Evolutionary conservation across 148 eudicot species (phyloP).

Genomic region (Fallopia convolvulus): DNA sequence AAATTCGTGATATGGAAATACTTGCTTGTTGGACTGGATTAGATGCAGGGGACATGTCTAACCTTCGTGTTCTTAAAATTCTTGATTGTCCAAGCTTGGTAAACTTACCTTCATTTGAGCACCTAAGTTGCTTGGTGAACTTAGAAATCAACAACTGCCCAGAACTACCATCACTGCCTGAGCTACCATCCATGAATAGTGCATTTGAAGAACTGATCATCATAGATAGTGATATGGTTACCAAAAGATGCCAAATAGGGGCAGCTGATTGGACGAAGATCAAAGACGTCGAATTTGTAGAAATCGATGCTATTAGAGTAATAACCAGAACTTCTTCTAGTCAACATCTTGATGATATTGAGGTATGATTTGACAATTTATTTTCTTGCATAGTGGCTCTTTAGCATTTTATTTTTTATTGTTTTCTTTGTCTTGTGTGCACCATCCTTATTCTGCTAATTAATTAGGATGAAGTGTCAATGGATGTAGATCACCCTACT

Average conservation of each 20-base stretch:
- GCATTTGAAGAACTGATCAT: background rate
- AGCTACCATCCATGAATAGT: background rate
- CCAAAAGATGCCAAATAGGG: background rate
- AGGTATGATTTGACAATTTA: background rate
- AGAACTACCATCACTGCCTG: background rate
- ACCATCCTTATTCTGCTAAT: no score
- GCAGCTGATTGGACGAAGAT: background rate
- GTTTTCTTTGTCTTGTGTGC: no score
- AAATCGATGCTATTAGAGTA: background rate
- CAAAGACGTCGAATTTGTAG: background rate
- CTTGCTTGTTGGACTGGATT: constrained; percentile 5
- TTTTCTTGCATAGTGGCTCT: no score
- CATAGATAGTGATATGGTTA: background rate
- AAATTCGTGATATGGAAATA: constrained; percentile 8
- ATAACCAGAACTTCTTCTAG: background rate
- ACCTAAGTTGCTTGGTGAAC: background rate
- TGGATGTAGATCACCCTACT: no score
- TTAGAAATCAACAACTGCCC: constrained; percentile 1
- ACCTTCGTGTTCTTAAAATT: background rate
- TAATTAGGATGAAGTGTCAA: no score
- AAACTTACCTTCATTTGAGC: constrained; percentile 1
- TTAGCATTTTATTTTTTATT: no score
- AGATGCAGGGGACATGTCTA: constrained; percentile 8
- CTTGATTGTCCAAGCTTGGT: background rate
- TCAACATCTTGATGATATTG: background rate